Percentiles rank a stretch among this genome's conserved stretches.
phyloP scores from a whole-genome alignment of 495 filamentous ascomycete species.

The Penicillium goetzii region DNA sequence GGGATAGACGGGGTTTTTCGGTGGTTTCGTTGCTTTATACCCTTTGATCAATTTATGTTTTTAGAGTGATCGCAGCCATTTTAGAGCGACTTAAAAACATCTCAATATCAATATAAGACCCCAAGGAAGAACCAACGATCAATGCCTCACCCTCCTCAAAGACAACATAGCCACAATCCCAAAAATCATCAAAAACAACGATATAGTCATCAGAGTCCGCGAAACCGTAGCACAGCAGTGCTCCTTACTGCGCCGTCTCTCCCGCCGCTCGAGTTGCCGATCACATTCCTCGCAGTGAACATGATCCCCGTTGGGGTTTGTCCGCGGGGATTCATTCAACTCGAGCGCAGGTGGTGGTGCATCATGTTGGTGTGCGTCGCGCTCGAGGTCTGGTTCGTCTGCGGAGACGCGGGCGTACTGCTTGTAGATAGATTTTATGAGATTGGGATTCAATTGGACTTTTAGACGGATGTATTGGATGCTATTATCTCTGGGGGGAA shows the following conservation, averaged over 20 bases:
- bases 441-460: background rate
- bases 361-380: background rate
- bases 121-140: background rate
- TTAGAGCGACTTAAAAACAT: background rate
- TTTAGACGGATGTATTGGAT: background rate
- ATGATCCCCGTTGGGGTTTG: background rate
- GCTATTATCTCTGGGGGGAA: background rate
- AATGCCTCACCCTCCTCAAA: background rate
- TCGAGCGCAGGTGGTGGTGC: background rate
- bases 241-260: background rate
- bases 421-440: background rate
- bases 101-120: background rate
- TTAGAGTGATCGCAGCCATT: too few species aligned
- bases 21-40: background rate
- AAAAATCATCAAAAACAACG: conserved; percentile 8
- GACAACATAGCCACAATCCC: background rate
- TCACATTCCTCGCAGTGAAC: conserved; percentile 6
- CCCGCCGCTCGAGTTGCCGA: conserved; percentile 2
- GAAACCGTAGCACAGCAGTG: background rate
- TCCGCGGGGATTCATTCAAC: background rate
- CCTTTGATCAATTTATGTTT: background rate
- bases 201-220: background rate
- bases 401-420: conserved; percentile 4
- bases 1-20: background rate
- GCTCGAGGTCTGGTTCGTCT: conserved; percentile 2